Conservation (phyloP, 2,329 filamentous ascomycete genomes). For the Fusarium liriodendri region DNA sequence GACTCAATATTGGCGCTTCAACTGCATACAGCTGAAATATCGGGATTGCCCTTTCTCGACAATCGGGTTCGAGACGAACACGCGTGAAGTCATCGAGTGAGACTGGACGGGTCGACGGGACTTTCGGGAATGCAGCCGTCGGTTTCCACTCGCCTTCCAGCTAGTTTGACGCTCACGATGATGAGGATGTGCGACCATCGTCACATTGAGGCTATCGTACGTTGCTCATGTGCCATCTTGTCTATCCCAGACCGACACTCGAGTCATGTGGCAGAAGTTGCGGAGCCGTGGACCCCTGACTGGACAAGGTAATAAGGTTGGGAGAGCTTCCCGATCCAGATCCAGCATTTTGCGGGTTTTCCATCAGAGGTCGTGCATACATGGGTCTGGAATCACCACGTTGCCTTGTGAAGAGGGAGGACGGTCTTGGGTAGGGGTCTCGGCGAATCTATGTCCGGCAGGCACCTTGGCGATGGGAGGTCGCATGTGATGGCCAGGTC, state of each 20-base stretch:
- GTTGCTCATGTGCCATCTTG: conserved; percentile 14
- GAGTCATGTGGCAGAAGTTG: conserved; percentile 20
- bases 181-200: not conserved
- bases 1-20: not conserved
- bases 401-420: not conserved
- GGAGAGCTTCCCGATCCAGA: conserved; percentile 16
- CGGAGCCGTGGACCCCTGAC: conserved; percentile 27
- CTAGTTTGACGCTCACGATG: conserved; percentile 9
- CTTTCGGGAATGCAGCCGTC: conserved; percentile 34
- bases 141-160: conserved; percentile 16
- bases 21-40: not conserved
- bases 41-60: not conserved
- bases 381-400: conserved; percentile 18
- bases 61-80: not conserved
- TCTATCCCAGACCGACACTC: conserved; percentile 10
- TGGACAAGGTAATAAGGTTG: conserved; percentile 14
- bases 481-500: conserved; percentile 26
- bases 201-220: conserved; percentile 27
- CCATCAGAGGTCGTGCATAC: conserved; percentile 14
- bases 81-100: not conserved
- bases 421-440: conserved; percentile 4
- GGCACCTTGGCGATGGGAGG: conserved; percentile 18
- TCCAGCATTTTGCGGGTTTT: conserved; percentile 24
- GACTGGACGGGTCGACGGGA: conserved; percentile 19
- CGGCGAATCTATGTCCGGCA: conserved; percentile 9